Evolutionary conservation across 805 yeast genomes (phyloP), one percentile per base, ranked within the genome.

Genomic region (Ogataea salicorniae): DNA sequence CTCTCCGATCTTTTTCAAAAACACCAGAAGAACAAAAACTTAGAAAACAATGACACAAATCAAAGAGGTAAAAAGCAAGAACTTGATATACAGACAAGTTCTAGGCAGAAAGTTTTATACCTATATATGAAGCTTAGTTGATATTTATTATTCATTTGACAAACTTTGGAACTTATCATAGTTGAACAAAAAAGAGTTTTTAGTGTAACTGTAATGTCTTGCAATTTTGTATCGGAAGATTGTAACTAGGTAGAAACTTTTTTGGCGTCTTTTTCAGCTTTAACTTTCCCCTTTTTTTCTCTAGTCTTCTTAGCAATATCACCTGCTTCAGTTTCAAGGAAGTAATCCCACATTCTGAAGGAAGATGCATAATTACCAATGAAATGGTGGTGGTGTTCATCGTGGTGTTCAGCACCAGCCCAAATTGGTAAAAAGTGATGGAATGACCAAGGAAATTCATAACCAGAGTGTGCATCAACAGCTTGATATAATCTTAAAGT

Each of bases 341-440:
- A 64, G 69, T 72, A 86, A 71, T 92, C 99, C 95, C 96, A 90
- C 88, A 95, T 87, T 72, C 97, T 84, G 79, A 92, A 94, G 35
- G 91, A 81, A 40, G 96, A 86, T 29, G 97, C 94, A 67, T 89
- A 92, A 70, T 91, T 90, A 56, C 98, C 98, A 59, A 89, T 86
- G 70, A 92, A 92, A 72, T 85, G 90, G 67, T 87, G 95, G 68
- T 92, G 99, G 66, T 92, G 99, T 70, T 87, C 87, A 69, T 92
- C 99, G 67, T 92, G 98, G 70, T 92, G 98, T 62, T 87, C 97
- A 20, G 97, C 97, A 56, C 98, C 98, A 4, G 97, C 96, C 97
- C 98, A 91, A 71, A 94, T 79, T 42, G 97, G 97, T 51, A 92
- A 66, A 70, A 92, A 81, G 65, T 90, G 89, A 71, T 89, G 94